Evolutionary conservation across 345 rosid species (phyloP).

Genomic region (Camelina sativa): DNA sequence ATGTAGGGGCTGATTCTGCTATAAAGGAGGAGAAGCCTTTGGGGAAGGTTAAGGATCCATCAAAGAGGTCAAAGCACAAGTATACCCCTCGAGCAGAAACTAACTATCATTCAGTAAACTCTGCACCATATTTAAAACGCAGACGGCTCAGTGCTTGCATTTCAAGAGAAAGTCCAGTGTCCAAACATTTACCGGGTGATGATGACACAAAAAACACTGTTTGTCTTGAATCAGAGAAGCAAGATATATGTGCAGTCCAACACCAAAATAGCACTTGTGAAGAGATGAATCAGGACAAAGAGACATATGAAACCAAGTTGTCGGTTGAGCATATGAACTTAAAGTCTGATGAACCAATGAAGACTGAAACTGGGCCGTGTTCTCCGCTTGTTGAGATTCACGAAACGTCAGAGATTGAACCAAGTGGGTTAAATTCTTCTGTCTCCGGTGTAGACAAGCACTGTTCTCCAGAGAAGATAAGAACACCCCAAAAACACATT

Average conservation of each 20-base stretch:
- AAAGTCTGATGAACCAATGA: constrained; percentile 38
- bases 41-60: constrained; percentile 44
- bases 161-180: constrained; percentile 40
- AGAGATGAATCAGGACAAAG: constrained; percentile 35
- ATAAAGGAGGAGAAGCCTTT: constrained; percentile 40
- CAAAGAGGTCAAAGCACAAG: constrained; percentile 53
- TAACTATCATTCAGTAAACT: constrained; percentile 43
- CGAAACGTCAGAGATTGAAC: constrained; percentile 30
- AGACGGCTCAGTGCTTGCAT: constrained; percentile 61
- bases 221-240: constrained; percentile 42
- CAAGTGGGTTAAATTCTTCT: constrained; percentile 31
- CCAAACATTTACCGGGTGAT: constrained; percentile 21
- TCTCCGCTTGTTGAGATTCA: constrained; percentile 46
- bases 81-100: constrained; percentile 53
- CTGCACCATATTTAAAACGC: constrained; percentile 54
- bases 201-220: constrained; percentile 10
- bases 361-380: constrained; percentile 30
- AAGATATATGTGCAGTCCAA: constrained; percentile 32
- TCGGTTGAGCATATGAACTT: constrained; percentile 28
- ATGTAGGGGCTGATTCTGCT: constrained; percentile 33
- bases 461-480: constrained; percentile 32
- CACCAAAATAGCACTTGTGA: constrained; percentile 23
- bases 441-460: constrained; percentile 23
- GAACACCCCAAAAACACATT: constrained; percentile 29
- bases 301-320: constrained; percentile 34